Evolutionary conservation across 139 green algal genomes (phyloP).

Genomic region (Chlorella sorokiniana): DNA sequence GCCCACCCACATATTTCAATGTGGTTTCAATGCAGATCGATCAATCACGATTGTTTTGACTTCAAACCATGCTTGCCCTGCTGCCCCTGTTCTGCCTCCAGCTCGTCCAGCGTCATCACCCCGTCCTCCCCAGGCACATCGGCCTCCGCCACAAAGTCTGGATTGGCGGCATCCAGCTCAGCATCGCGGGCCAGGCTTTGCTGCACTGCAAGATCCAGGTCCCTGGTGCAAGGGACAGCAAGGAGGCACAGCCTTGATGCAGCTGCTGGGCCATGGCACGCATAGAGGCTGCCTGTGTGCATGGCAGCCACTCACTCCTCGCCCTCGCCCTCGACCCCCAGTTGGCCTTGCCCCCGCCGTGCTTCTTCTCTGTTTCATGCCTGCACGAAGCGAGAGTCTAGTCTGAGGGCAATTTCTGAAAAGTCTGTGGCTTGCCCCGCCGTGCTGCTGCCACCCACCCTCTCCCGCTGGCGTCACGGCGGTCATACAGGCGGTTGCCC

Average conservation of each 20-base stretch:
- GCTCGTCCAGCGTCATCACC: neutral
- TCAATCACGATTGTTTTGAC: too few species aligned
- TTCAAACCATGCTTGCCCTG: too few species aligned
- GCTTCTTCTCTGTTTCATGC: neutral
- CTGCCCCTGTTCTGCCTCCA: neutral
- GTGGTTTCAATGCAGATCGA: too few species aligned
- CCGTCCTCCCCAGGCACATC: neutral
- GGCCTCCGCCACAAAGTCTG: neutral
- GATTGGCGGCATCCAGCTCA: neutral
- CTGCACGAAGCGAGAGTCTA: neutral
- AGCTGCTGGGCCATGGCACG: too few species aligned
- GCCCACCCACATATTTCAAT: too few species aligned
- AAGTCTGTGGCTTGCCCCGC: too few species aligned
- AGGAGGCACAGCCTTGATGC: neutral
- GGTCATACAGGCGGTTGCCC: neutral
- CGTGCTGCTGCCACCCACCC: too few species aligned
- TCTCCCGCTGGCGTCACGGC: neutral
- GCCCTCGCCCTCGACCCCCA: neutral
- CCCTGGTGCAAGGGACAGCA: neutral
- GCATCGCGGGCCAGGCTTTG: neutral
- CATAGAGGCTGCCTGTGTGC: too few species aligned
- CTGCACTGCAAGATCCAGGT: conserved; percentile 3
- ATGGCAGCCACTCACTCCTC: neutral
- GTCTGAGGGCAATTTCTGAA: neutral
- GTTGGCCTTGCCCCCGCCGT: neutral